A percentile compares a stretch with the other conserved stretches of the same genome.
phyloP scores from a whole-genome alignment of 1,284 basidiomycete species.

The Malassezia yamatoensis region DNA sequence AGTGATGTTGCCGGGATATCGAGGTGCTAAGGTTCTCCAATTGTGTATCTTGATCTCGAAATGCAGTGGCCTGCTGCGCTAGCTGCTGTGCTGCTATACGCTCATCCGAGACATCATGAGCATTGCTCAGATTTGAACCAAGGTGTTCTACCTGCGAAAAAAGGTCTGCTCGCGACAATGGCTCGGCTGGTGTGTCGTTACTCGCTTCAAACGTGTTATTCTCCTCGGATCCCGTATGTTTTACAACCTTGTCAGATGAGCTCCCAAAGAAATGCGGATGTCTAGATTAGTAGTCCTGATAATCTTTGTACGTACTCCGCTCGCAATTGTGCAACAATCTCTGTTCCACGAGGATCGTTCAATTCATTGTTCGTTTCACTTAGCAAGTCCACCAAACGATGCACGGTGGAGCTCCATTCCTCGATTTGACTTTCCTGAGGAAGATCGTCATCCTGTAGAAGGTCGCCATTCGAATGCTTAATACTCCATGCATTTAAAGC shows the following conservation, averaged over 20 bases:
- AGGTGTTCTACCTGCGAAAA: too few relatives aligned
- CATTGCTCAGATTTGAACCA: not conserved
- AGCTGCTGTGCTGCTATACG: slow-evolving; percentile 6
- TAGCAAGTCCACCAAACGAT: slow-evolving; percentile 3
- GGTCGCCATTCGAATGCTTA: not conserved
- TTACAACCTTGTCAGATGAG: too few relatives aligned
- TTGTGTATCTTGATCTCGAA: slow-evolving; percentile 33
- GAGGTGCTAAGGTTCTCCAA: slow-evolving; percentile 34
- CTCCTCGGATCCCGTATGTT: too few relatives aligned
- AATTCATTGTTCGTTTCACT: slow-evolving; percentile 6
- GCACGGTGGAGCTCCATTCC: slow-evolving; percentile 6
- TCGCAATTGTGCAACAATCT: slow-evolving; percentile 7
- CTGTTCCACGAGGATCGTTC: slow-evolving; percentile 14
- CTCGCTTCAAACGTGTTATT: too few relatives aligned
- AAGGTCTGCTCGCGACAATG: too few relatives aligned
- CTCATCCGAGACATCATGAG: not conserved
- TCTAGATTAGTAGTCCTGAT: not conserved
- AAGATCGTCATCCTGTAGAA: not conserved
- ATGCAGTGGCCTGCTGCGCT: slow-evolving; percentile 23
- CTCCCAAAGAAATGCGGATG: slow-evolving; percentile 5
- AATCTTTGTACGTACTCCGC: not conserved
- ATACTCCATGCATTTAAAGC: slow-evolving; percentile 12
- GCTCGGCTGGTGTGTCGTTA: too few relatives aligned
- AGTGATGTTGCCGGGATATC: slow-evolving; percentile 37
- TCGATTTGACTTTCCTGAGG: slow-evolving; percentile 1